These are phyloP conservation scores for Agrocybe praecox DNA, from an alignment of 768 basidiomycete genomes.

Conservation along the genomic window DNA sequence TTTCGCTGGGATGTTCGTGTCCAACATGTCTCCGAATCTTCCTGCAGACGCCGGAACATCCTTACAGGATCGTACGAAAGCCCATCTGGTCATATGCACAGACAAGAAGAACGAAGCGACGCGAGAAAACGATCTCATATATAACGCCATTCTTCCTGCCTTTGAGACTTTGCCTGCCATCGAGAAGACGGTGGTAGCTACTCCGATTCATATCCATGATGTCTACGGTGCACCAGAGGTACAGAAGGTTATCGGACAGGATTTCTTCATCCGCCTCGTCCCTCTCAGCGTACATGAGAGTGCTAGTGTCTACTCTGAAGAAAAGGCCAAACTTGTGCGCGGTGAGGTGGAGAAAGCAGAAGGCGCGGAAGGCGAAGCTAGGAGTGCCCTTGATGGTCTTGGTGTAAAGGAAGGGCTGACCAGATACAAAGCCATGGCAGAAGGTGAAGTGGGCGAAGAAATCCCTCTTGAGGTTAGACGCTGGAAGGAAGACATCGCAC, in stretches of 20 bases:
- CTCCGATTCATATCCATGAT: slow-evolving; percentile 91
- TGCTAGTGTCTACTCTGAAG: slow-evolving; percentile 96
- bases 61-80: slow-evolving; percentile 81
- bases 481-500: slow-evolving; percentile 73
- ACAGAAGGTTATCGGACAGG: slow-evolving; percentile 91
- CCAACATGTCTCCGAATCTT: slow-evolving; percentile 76
- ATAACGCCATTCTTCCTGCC: slow-evolving; percentile 86
- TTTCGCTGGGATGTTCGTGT: slow-evolving; percentile 72
- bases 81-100: slow-evolving; percentile 73
- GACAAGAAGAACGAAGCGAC: slow-evolving; percentile 77
- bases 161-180: slow-evolving; percentile 78
- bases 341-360: slow-evolving; percentile 89
- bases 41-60: slow-evolving; percentile 85
- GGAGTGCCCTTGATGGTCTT: slow-evolving; percentile 79
- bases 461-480: slow-evolving; percentile 71
- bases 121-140: slow-evolving; percentile 96
- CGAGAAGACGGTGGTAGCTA: slow-evolving; percentile 83
- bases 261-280: slow-evolving; percentile 85
- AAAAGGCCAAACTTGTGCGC: slow-evolving; percentile 93
- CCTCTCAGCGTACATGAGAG: slow-evolving; percentile 96
- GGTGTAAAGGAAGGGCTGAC: slow-evolving; percentile 73
- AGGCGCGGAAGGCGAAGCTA: slow-evolving; percentile 75
- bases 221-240: slow-evolving; percentile 90
- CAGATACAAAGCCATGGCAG: slow-evolving; percentile 72
- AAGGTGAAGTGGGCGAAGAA: slow-evolving; percentile 66